These are phyloP conservation scores for Tolypocladium sp. DNA, from an alignment of 2,329 filamentous ascomycete genomes.

Conservation along the genomic window DNA sequence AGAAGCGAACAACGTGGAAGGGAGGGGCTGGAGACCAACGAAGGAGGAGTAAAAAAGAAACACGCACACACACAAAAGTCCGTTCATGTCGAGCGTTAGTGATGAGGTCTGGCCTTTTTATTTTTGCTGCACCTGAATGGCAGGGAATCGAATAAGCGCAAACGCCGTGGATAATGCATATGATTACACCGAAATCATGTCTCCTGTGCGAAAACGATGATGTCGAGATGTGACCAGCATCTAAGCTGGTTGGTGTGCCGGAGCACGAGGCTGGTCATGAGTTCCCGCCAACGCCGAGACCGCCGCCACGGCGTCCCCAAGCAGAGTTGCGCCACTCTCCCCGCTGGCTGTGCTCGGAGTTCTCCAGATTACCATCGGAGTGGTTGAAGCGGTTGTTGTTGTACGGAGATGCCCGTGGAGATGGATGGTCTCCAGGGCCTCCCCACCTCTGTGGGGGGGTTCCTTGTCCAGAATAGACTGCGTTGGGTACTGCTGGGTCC, in stretches of 20 bases:
- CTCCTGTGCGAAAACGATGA: conserved; percentile 11
- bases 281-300: conserved; percentile 38
- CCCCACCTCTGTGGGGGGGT: conserved; percentile 42
- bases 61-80: conserved; percentile 8
- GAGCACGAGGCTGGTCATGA: conserved; percentile 17
- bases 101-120: conserved; percentile 6
- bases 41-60: background rate
- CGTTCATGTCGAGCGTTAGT: conserved; percentile 11
- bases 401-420: conserved; percentile 25
- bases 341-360: conserved; percentile 32
- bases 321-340: conserved; percentile 51
- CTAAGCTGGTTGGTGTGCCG: conserved; percentile 3
- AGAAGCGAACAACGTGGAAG: background rate
- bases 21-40: background rate
- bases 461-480: conserved; percentile 27
- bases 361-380: conserved; percentile 30
- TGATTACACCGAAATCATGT: conserved; percentile 22
- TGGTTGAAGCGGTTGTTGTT: conserved; percentile 32
- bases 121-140: conserved; percentile 7
- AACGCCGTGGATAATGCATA: conserved; percentile 30
- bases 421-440: conserved; percentile 33
- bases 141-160: conserved; percentile 9
- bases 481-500: conserved; percentile 38
- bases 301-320: conserved; percentile 41
- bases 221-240: conserved; percentile 1